A percentile compares a stretch with the other conserved stretches of the same genome.
These are phyloP conservation scores for Dunaliella primolecta DNA, from an alignment of 139 green algal species.

Conservation along the genomic window DNA sequence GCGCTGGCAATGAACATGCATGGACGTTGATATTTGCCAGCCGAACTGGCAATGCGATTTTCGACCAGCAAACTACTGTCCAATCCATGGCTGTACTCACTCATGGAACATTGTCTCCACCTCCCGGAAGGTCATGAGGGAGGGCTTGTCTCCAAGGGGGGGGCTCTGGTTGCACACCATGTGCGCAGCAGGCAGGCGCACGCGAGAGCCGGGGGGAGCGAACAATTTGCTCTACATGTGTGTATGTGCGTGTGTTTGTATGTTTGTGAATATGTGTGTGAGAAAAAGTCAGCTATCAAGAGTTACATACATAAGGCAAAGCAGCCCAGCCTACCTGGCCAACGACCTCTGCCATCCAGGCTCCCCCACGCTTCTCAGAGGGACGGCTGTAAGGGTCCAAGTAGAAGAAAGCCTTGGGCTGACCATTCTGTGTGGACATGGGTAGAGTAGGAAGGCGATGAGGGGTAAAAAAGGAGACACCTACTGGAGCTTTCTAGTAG, in stretches of 20 bases:
- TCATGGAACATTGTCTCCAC: conserved; percentile 99
- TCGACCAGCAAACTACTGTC: too few relatives aligned
- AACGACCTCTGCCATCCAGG: conserved; percentile 92
- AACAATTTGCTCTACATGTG: conserved; percentile 48
- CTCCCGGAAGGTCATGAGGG: conserved; percentile 93
- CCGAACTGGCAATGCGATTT: too few relatives aligned
- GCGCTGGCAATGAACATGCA: too few relatives aligned
- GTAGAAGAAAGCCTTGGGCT: conserved; percentile 88
- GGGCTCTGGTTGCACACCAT: conserved; percentile 92
- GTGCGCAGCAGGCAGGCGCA: conserved; percentile 90
- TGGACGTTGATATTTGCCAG: too few relatives aligned
- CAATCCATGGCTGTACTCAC: too few relatives aligned
- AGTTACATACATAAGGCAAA: background rate
- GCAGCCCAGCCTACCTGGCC: conserved; percentile 1
- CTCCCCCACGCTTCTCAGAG: conserved; percentile 92
- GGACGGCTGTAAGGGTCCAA: conserved; percentile 90
- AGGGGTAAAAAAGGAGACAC: too few relatives aligned
- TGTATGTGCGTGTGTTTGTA: too few relatives aligned
- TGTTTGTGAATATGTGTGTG: conserved; percentile 3
- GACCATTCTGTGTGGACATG: background rate
- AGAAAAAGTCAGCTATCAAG: background rate
- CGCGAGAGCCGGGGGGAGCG: conserved; percentile 32
- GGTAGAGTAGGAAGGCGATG: background rate
- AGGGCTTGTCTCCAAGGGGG: conserved; percentile 83
- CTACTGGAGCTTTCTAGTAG: too few relatives aligned